Evolutionary conservation across 495 filamentous ascomycete species (phyloP).

Genomic region (Xylaria bambusicola): DNA sequence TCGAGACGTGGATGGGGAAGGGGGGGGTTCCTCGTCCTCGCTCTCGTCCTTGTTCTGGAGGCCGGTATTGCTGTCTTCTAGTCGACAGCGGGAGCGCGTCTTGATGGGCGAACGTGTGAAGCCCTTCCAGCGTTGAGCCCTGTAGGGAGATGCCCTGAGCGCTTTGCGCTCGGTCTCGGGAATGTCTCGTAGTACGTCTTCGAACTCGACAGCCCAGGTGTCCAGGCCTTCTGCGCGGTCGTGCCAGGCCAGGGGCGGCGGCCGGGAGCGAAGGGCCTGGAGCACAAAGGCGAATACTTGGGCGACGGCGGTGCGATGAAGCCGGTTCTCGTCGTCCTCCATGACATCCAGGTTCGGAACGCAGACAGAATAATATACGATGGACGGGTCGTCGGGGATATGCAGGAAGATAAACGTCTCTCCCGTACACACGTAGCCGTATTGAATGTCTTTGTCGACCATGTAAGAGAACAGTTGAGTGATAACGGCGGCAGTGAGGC

Average conservation of each 20-base stretch:
- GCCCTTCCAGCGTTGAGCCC: conserved; percentile 29
- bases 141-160: conserved; percentile 31
- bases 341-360: conserved; percentile 45
- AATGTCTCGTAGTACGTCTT: conserved; percentile 38
- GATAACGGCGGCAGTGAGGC: conserved; percentile 40
- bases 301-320: conserved; percentile 47
- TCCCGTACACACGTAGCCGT: conserved; percentile 49
- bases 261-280: conserved; percentile 38
- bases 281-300: conserved; percentile 53
- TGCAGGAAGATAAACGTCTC: conserved; percentile 51
- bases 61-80: neutral
- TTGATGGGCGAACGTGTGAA: conserved; percentile 32
- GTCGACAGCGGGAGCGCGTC: conserved; percentile 21
- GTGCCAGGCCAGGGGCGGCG: conserved; percentile 43
- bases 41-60: conserved; percentile 18
- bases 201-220: conserved; percentile 42
- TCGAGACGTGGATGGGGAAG: conserved; percentile 25
- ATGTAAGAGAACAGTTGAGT: conserved; percentile 55
- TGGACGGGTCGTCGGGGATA: conserved; percentile 44
- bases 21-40: conserved; percentile 24
- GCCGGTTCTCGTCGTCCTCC: conserved; percentile 31
- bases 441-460: conserved; percentile 42
- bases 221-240: conserved; percentile 32
- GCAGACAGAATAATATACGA: conserved; percentile 41
- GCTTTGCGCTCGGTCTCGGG: conserved; percentile 30